A percentile compares a stretch with the other conserved stretches of the same genome.
Conservation (phyloP, 2,329 filamentous ascomycete species). For the Microcyclosporella mali region DNA sequence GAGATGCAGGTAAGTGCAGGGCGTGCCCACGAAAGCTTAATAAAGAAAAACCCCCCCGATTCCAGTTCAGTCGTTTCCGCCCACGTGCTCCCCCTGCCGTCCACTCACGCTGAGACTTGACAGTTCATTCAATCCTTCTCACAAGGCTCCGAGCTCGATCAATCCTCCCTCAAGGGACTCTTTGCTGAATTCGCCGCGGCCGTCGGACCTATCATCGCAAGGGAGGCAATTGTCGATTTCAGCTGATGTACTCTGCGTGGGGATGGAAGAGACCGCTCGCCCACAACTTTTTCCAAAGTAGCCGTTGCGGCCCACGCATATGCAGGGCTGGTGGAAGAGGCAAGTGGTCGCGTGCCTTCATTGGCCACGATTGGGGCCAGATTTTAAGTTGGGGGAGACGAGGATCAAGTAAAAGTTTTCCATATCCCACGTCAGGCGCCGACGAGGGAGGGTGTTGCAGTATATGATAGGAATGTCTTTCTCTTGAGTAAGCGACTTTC, state of each 20-base stretch:
- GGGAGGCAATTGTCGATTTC: conserved; percentile 55
- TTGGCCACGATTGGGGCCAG: background rate
- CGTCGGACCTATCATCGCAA: conserved; percentile 55
- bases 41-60: background rate
- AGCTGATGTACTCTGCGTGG: conserved; percentile 3
- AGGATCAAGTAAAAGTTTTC: too few relatives aligned
- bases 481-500: too few relatives aligned
- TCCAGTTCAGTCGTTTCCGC: background rate
- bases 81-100: background rate
- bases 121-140: conserved; percentile 57
- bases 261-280: background rate
- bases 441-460: too few relatives aligned
- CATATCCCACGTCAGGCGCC: too few relatives aligned
- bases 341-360: conserved; percentile 2
- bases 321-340: conserved; percentile 1
- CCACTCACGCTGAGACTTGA: conserved; percentile 1
- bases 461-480: too few relatives aligned
- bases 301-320: background rate
- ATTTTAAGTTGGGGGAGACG: background rate
- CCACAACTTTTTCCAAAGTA: background rate
- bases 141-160: conserved; percentile 43
- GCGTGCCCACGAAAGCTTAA: too few relatives aligned
- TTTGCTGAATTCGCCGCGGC: conserved; percentile 63
- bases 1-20: conserved; percentile 30
- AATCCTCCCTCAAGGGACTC: conserved; percentile 49